Base-by-base conservation (phyloP, 805 yeast species). In the Kuraishia ogatae region DNA sequence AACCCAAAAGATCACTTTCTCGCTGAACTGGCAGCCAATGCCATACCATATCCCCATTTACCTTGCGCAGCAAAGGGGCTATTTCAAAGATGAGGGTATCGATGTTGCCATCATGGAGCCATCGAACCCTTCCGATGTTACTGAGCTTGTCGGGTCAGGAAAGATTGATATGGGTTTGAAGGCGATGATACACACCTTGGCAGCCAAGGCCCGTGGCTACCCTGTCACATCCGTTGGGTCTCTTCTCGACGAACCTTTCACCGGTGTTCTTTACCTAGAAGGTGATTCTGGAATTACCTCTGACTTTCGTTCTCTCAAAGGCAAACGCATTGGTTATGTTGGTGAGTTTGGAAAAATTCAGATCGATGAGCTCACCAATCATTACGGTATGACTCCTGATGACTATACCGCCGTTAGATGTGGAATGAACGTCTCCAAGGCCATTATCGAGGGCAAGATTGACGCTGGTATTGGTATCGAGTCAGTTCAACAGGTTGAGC, bases 281-380 rank as follows among this genome's bases (percentile, higher is more conserved):
- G 49, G 35, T 15, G 79, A 77, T 2, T 68, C 73, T 52, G 84
- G 83, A 21, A 74, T 79, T 60, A 76, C 82, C 48, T 62, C 72
- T 10, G 83, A 80, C 63, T 80, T 80, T 66, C 67, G 66, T 48
- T 76, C 82, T 4, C 70, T 80, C 61, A 79, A 75, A 61, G 83
- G 83, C 24, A 79, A 79, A 65, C 67, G 66, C 50, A 77, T 80
- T 60, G 84, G 84, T 20, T 80, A 80, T 62, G 84, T 80, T 46
- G 84, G 84, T 35, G 84, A 80, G 61, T 80, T 80, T 62, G 84
- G 84, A 51, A 80, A 80, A 67, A 79, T 80, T 60, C 84, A 80
- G 65, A 66, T 80, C 54, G 83, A 80, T 60, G 84, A 80, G 62
- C 70, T 80, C 62, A 78, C 82, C 60, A 72, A 75, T 60, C 79